Evolutionary conservation across 1,284 basidiomycete genomes (phyloP).

Genomic region (Pascua guehoae): DNA sequence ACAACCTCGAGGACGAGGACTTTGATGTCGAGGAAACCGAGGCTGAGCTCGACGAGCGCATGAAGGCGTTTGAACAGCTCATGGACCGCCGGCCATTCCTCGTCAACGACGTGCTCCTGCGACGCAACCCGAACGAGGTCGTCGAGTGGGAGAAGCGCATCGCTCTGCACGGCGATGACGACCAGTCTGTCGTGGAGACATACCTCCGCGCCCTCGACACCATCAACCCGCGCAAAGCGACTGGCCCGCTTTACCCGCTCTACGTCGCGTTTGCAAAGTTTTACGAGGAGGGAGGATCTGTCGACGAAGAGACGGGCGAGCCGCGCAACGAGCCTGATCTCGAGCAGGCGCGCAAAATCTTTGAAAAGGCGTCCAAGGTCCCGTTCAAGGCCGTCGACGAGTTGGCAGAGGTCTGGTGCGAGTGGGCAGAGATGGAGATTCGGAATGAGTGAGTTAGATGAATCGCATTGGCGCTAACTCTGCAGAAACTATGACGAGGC

Average conservation of each 20-base stretch:
- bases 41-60: conserved; percentile 77
- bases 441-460: conserved; percentile 72
- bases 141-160: conserved; percentile 99
- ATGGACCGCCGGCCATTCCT: conserved; percentile 96
- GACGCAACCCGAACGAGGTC: conserved; percentile 95
- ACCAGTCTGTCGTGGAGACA: conserved; percentile 90
- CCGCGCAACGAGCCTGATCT: conserved; percentile 69
- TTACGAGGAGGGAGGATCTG: conserved; percentile 89
- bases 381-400: conserved; percentile 96
- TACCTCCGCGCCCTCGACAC: conserved; percentile 87
- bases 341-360: conserved; percentile 79
- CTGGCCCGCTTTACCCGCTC: conserved; percentile 83
- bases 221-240: conserved; percentile 83
- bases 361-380: conserved; percentile 87
- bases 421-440: conserved; percentile 98
- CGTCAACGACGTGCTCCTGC: conserved; percentile 89
- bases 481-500: conserved; percentile 91
- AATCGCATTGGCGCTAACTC: conserved; percentile 11
- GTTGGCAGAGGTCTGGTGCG: conserved; percentile 96
- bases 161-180: conserved; percentile 87
- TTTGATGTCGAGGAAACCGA: conserved; percentile 73
- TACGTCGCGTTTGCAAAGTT: conserved; percentile 96
- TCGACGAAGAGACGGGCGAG: conserved; percentile 55
- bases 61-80: conserved; percentile 90
- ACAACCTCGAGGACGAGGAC: conserved; percentile 63